phyloP scores from a whole-genome alignment of 164 flowering plant species.

The Aristolochia contorta region DNA sequence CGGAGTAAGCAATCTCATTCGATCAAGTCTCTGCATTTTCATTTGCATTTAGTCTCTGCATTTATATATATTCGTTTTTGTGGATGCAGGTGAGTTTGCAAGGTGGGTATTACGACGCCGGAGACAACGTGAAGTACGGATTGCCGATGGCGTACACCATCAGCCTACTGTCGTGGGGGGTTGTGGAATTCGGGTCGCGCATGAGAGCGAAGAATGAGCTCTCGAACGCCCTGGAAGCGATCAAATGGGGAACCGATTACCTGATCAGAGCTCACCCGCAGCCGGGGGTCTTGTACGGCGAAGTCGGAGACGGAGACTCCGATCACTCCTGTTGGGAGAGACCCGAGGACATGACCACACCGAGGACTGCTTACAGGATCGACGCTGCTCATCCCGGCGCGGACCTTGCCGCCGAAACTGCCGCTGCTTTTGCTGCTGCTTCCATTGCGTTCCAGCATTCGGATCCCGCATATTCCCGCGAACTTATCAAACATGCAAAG shows the following conservation, averaged over 20 bases:
- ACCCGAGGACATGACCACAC: constrained; percentile 68
- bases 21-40: not conserved
- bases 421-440: constrained; percentile 72
- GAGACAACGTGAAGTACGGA: constrained; percentile 61
- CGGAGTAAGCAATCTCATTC: constrained; percentile 17
- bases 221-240: constrained; percentile 20
- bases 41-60: not conserved
- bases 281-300: constrained; percentile 33
- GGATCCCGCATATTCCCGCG: constrained; percentile 24
- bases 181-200: constrained; percentile 15
- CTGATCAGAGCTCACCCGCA: constrained; percentile 38
- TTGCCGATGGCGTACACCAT: constrained; percentile 43
- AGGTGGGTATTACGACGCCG: constrained; percentile 55
- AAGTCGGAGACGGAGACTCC: constrained; percentile 55
- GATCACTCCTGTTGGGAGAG: constrained; percentile 70
- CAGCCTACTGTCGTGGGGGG: constrained; percentile 47
- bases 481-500: constrained; percentile 39
- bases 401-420: constrained; percentile 65
- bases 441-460: constrained; percentile 35
- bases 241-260: constrained; percentile 54
- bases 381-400: constrained; percentile 46
- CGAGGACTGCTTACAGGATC: constrained; percentile 34
- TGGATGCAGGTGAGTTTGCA: constrained; percentile 27
- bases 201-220: constrained; percentile 20
- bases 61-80: not conserved